A percentile compares a stretch with the other conserved stretches of the same genome.
These are phyloP conservation scores for Botrytis deweyae DNA, from an alignment of 2,329 filamentous ascomycete species.

Conservation along the genomic window DNA sequence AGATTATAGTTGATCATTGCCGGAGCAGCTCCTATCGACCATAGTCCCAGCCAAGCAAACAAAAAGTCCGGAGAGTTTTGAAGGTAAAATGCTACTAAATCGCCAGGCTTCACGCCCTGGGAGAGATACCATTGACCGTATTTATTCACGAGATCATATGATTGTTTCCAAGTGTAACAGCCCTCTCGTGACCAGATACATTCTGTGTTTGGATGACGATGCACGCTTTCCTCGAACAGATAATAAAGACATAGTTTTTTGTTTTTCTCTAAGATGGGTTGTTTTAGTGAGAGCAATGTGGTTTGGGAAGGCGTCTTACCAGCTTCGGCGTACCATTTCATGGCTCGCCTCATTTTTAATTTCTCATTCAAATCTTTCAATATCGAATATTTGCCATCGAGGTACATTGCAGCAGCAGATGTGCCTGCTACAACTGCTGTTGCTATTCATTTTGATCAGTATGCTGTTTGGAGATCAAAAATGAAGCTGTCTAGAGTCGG, in stretches of 20 bases:
- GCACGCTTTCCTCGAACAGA: conserved; percentile 56
- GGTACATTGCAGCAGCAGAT: conserved; percentile 54
- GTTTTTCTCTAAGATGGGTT: conserved; percentile 39
- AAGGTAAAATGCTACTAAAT: conserved; percentile 66
- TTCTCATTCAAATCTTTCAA: conserved; percentile 57
- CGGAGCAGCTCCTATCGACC: conserved; percentile 65
- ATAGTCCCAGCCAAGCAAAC: conserved; percentile 63
- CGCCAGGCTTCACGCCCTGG: conserved; percentile 56
- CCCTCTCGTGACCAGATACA: conserved; percentile 67
- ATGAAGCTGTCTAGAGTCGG: background rate
- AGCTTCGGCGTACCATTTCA: conserved; percentile 49
- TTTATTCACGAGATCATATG: conserved; percentile 56
- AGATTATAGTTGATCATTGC: conserved; percentile 73
- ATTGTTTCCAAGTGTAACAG: conserved; percentile 58
- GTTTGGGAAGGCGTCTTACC: conserved; percentile 42
- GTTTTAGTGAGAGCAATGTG: background rate
- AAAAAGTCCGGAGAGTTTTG: conserved; percentile 67
- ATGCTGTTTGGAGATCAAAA: background rate
- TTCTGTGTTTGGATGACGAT: conserved; percentile 53
- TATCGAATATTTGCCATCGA: conserved; percentile 69
- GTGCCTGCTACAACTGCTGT: conserved; percentile 39
- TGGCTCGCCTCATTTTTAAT: conserved; percentile 43
- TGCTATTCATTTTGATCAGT: conserved; percentile 22
- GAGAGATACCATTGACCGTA: conserved; percentile 62
- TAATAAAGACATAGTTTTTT: conserved; percentile 62